Evolutionary conservation across 441 rosid genomes (phyloP).

Genomic region (Theobroma grandiflorum): DNA sequence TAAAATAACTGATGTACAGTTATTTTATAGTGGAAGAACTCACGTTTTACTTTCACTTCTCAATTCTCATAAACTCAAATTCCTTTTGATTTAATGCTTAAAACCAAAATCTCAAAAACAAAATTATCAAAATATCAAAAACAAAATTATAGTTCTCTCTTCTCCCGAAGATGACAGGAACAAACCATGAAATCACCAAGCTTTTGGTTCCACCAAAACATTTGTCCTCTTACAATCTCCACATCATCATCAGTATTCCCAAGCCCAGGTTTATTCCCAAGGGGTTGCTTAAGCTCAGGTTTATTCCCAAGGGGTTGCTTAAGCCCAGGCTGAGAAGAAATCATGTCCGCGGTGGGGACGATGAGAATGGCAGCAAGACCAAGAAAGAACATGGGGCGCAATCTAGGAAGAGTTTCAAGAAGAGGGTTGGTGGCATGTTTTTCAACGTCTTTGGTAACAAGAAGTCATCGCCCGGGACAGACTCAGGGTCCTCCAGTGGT

Average conservation of each 20-base stretch:
- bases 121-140: no score
- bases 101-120: no score
- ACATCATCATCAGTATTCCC: background rate
- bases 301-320: no score
- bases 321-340: background rate
- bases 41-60: background rate
- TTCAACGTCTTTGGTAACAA: constrained; percentile 38
- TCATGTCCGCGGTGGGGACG: background rate
- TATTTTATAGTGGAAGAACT: background rate
- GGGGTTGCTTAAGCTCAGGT: no score
- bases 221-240: background rate
- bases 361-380: constrained; percentile 10
- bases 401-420: constrained; percentile 18
- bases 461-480: background rate
- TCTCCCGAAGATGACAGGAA: background rate
- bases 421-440: constrained; percentile 41
- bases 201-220: background rate
- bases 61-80: background rate
- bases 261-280: no score
- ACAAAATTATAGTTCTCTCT: background rate
- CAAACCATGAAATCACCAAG: background rate
- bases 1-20: no score
- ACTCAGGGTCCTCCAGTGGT: no score
- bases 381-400: constrained; percentile 20
- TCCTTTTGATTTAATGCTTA: background rate